Base-by-base conservation (phyloP, 768 basidiomycete genomes). In the Pleurotus eryngii region DNA sequence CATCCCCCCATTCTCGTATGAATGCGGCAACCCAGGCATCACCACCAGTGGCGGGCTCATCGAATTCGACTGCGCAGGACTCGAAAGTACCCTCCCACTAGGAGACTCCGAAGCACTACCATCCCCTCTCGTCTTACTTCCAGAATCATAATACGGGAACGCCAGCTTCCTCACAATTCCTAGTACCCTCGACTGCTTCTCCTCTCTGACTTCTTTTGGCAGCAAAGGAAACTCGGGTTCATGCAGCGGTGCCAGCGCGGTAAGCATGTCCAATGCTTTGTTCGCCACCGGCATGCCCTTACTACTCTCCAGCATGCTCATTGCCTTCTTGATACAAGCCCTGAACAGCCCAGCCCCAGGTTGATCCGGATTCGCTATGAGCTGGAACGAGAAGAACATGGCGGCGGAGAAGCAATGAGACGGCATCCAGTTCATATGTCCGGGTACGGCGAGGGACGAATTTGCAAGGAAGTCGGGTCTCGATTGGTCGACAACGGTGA, bases 341-440 rank as follows among this genome's bases (percentile, higher is more conserved):
- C 90, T 86, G 73, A 91, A 91, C 37, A 90, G 76, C 26, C 81
- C 82, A 43, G 88, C 88, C 22, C 87, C 90, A 46, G 87, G 86
- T 61, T 90, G 89, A 59, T 89, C 88, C 50, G 89, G 87, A 63
- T 89, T 86, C 37, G 85, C 81, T 64, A 92, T 86, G 49, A 92
- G 80, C 64, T 92, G 90, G 73, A 92, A 92, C n/a, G 89, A 88
- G 80, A 92, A 91, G 73, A 92, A 92, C 86, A 92, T 91, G 49
- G 89, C 89, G 17, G 91, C 89, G 48, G 86, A 86, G 75, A 92
- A 92, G 63, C 87, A 83, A 65, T 93, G 90, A 73, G 88, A 89
- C 0, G 90, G 88, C 3, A 86, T 86, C 85, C 89, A 90, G 62
- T 84, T 85, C 81, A 92, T 85, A 70, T 93, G 90, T 2, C 88